Conservation (phyloP, 345 rosid species). For the Linum lewisii region DNA sequence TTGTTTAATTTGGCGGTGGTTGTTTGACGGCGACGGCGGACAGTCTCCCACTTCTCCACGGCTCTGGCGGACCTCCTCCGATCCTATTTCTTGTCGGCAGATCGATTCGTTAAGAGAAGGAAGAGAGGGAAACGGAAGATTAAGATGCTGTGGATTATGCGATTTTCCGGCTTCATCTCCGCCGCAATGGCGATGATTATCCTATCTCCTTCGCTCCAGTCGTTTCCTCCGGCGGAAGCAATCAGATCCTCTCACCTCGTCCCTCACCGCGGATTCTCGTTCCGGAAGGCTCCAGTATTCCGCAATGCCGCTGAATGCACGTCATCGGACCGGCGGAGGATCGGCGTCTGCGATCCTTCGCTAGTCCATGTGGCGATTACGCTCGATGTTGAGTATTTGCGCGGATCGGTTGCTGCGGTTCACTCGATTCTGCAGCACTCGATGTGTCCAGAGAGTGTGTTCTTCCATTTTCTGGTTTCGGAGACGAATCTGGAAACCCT, state of each 20-base stretch:
- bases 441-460: constrained; percentile 64
- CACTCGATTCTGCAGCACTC: constrained; percentile 77
- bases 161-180: constrained; percentile 66
- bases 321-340: constrained; percentile 18
- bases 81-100: background rate
- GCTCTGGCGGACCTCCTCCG: constrained; percentile 27
- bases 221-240: constrained; percentile 92
- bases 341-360: constrained; percentile 65
- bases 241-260: constrained; percentile 65
- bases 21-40: background rate
- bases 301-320: constrained; percentile 85
- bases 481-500: constrained; percentile 52
- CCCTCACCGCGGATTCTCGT: constrained; percentile 36
- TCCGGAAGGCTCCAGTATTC: constrained; percentile 47
- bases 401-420: constrained; percentile 95
- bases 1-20: background rate
- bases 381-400: constrained; percentile 78
- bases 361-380: constrained; percentile 84
- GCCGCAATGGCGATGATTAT: constrained; percentile 61
- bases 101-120: constrained; percentile 9
- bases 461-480: constrained; percentile 89
- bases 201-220: constrained; percentile 74
- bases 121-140: constrained; percentile 19
- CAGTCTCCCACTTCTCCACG: background rate
- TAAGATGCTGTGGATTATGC: constrained; percentile 65